A percentile compares a stretch with the other conserved stretches of the same genome.
Evolutionary conservation across 129 eudicot species (phyloP).

Genomic region (Centrapalus pauciflorus): DNA sequence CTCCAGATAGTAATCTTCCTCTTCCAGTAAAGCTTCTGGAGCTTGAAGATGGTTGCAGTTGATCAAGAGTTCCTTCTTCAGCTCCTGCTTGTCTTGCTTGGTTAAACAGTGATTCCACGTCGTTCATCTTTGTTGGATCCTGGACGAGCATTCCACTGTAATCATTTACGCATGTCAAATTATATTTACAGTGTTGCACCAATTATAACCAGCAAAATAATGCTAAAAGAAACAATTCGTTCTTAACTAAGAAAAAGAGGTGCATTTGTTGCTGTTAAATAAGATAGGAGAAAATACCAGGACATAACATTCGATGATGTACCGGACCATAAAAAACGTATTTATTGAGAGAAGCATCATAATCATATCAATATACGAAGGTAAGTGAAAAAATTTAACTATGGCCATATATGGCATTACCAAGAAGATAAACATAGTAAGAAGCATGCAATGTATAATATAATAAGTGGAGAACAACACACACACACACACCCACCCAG

Average conservation of each 20-base stretch:
- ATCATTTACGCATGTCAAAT: conserved; percentile 14
- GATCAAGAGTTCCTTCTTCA: conserved; percentile 49
- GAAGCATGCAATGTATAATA: background rate
- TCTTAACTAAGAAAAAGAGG: background rate
- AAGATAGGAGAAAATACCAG: background rate
- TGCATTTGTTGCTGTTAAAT: background rate
- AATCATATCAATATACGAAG: background rate
- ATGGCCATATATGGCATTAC: background rate
- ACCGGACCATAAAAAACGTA: background rate
- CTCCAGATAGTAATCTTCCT: conserved; percentile 85
- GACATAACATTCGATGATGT: background rate
- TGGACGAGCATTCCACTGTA: conserved; percentile 84
- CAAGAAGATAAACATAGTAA: background rate
- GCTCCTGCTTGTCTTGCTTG: conserved; percentile 77
- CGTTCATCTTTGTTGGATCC: conserved; percentile 52
- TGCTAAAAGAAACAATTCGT: background rate
- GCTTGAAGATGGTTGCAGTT: conserved; percentile 64
- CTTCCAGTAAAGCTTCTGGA: conserved; percentile 79
- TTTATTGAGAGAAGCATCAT: background rate
- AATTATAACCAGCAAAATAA: background rate
- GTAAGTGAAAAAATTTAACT: background rate
- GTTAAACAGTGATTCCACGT: conserved; percentile 66
- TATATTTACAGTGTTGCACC: background rate
- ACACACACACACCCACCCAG: too few relatives aligned
- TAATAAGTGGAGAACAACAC: too few relatives aligned